Evolutionary conservation across 2,329 filamentous ascomycete species (phyloP), one percentile per base, ranked within the genome.

Genomic region (Cladophialophora chaetospira): DNA sequence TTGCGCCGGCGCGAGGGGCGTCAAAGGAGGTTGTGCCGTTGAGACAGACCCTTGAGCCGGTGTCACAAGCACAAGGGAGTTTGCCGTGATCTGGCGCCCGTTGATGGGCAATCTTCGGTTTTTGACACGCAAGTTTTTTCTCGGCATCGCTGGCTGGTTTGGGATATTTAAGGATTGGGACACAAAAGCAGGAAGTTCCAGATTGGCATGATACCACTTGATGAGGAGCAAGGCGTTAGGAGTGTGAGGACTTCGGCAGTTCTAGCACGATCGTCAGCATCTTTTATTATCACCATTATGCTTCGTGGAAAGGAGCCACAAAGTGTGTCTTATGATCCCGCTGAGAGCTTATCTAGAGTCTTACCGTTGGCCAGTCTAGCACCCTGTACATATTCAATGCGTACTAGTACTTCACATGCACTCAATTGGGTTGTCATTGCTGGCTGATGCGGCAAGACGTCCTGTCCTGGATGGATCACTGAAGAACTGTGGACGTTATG

Each of bases 41-140:
- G 19, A 60, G 17, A 33, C 44, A 53, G 3, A 52, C 58, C 6
- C 43, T 57, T 33, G 50, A 55, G 43, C 53, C 58, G 3, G 50
- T 26, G 3, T 33, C 42, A 8, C 31, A 57, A 28, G 44, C 58
- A 11, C 40, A 51, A 23, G 58, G 49, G 15, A 10, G 49, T 9
- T n/a, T 60, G 19, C 54, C 58, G 21, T 60, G 46, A 60, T n/a
- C 10, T n/a, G 6, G 29, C 29, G 13, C 29, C 29, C 29, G 29
- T 6, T 33, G 8, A 33, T 33, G 29, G n/a, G n/a, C n/a, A n/a
- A n/a, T n/a, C n/a, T n/a, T n/a, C n/a, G n/a, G n/a, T n/a, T n/a
- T n/a, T 19, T 17, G 36, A 4, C 0, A 21, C 23, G 2, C 13
- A 8, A 15, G 17, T 21, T 40, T 21, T 21, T 8, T 40, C 1